phyloP scores from a whole-genome alignment of 2,329 filamentous ascomycete species.

The Lasiodiplodia sp. region DNA sequence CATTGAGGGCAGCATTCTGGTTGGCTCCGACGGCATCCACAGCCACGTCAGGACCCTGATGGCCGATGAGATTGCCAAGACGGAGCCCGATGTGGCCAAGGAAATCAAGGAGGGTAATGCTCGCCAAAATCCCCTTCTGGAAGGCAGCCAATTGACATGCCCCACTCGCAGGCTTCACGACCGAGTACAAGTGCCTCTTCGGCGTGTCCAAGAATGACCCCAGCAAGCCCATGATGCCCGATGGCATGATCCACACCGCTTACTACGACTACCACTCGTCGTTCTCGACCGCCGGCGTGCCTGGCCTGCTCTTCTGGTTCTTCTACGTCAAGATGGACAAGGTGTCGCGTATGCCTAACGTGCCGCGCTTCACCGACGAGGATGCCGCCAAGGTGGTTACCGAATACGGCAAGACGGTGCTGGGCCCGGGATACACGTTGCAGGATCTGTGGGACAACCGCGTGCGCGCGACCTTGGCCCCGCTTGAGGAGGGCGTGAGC shows the following conservation, averaged over 20 bases:
- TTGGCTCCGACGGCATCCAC: constrained; percentile 28
- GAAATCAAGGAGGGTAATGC: constrained; percentile 8
- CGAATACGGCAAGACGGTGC: constrained; percentile 25
- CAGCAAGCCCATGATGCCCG: constrained; percentile 10
- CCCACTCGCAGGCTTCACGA: constrained; percentile 1
- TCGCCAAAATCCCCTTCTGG: no score
- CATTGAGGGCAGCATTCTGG: constrained; percentile 25
- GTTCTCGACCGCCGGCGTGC: constrained; percentile 32
- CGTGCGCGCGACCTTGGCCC: not conserved
- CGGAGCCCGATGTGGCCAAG: constrained; percentile 6
- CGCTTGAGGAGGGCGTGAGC: constrained; percentile 10
- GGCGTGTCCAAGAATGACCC: constrained; percentile 13
- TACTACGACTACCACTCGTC: constrained; percentile 32
- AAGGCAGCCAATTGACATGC: not conserved
- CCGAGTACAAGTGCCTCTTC: constrained; percentile 25
- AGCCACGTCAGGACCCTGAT: constrained; percentile 26
- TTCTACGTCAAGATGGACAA: constrained; percentile 16
- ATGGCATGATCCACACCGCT: constrained; percentile 31
- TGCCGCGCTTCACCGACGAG: constrained; percentile 40
- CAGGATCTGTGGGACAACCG: constrained; percentile 15
- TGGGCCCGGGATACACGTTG: constrained; percentile 29
- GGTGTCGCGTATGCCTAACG: not conserved
- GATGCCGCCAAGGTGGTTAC: constrained; percentile 38
- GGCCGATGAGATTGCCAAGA: constrained; percentile 23
- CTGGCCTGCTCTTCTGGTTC: constrained; percentile 22